phyloP scores from a whole-genome alignment of 352 stramenopile species.

The Phytophthora meadii region DNA sequence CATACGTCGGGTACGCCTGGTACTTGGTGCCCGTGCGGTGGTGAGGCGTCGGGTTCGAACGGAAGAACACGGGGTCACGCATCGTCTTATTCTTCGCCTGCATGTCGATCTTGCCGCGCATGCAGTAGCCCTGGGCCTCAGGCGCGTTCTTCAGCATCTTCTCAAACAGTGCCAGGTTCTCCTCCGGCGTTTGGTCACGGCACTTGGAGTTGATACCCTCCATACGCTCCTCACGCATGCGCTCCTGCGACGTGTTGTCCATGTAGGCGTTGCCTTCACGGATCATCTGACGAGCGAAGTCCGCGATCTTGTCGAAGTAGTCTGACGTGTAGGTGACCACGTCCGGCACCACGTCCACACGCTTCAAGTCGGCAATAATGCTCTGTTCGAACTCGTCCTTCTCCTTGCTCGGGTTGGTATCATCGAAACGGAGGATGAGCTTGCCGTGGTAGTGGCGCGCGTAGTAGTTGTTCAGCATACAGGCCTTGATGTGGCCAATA shows the following conservation, averaged over 20 bases:
- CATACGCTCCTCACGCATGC: constrained; percentile 97
- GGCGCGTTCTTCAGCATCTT: constrained; percentile 95
- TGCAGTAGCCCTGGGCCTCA: constrained; percentile 76
- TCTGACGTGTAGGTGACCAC: constrained; percentile 98
- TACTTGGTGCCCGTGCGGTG: constrained; percentile 95
- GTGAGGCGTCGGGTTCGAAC: constrained; percentile 84
- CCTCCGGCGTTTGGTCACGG: constrained; percentile 83
- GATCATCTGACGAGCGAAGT: constrained; percentile 96
- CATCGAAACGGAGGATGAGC: constrained; percentile 99
- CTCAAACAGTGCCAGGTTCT: constrained; percentile 96
- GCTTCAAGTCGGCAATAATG: constrained; percentile 92
- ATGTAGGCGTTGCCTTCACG: constrained; percentile 97
- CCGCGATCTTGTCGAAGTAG: constrained; percentile 96
- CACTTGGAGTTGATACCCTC: constrained; percentile 92
- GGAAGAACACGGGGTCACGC: constrained; percentile 91
- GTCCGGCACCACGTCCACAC: constrained; percentile 83
- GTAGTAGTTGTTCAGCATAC: constrained; percentile 99
- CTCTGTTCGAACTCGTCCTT: constrained; percentile 99
- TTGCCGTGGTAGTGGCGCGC: constrained; percentile 97
- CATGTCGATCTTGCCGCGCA: constrained; percentile 96
- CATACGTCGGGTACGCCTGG: constrained; percentile 99
- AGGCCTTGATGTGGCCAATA: constrained; percentile 99
- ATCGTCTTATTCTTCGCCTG: constrained; percentile 91
- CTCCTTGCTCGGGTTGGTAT: constrained; percentile 99
- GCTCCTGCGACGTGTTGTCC: constrained; percentile 99